Conservation (phyloP, 345 rosid genomes). For the Hibiscus syriacus region DNA sequence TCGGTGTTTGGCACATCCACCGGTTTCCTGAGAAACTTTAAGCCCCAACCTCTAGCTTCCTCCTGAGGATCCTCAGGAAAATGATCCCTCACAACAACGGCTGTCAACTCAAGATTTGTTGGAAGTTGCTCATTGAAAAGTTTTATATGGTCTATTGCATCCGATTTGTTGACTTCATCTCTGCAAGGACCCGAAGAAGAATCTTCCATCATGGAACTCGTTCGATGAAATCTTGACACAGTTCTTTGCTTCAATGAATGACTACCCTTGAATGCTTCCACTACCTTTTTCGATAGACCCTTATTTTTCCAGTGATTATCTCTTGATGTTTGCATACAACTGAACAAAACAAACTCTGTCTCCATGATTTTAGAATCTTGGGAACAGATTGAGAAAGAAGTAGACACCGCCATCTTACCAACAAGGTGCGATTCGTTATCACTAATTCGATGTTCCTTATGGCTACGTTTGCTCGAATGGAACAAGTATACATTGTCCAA, state of each 20-base stretch:
- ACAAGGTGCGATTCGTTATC: conserved; percentile 38
- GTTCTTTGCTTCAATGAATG: conserved; percentile 54
- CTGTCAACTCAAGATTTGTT: conserved; percentile 62
- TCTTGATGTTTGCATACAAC: conserved; percentile 28
- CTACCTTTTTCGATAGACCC: conserved; percentile 64
- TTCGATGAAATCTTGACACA: conserved; percentile 40
- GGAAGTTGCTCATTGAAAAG: conserved; percentile 48
- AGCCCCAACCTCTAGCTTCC: conserved; percentile 85
- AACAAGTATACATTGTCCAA: conserved; percentile 50
- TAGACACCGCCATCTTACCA: conserved; percentile 65
- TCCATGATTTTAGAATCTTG: conserved; percentile 42
- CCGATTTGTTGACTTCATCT: conserved; percentile 27
- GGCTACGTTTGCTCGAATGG: conserved; percentile 36
- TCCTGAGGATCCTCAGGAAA: conserved; percentile 23
- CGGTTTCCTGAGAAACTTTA: conserved; percentile 68
- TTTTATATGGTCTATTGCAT: conserved; percentile 26
- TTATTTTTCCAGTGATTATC: conserved; percentile 36
- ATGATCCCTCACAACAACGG: conserved; percentile 62
- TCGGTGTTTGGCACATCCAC: conserved; percentile 22
- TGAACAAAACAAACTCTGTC: conserved; percentile 73
- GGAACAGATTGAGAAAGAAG: conserved; percentile 41
- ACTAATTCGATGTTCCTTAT: conserved; percentile 28
- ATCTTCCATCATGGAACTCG: conserved; percentile 39
- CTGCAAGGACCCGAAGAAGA: conserved; percentile 42
- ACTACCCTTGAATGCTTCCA: conserved; percentile 43